Percentiles rank a stretch among this genome's conserved stretches.
Conservation (phyloP, 345 rosid species). For the Passiflora organensis region DNA sequence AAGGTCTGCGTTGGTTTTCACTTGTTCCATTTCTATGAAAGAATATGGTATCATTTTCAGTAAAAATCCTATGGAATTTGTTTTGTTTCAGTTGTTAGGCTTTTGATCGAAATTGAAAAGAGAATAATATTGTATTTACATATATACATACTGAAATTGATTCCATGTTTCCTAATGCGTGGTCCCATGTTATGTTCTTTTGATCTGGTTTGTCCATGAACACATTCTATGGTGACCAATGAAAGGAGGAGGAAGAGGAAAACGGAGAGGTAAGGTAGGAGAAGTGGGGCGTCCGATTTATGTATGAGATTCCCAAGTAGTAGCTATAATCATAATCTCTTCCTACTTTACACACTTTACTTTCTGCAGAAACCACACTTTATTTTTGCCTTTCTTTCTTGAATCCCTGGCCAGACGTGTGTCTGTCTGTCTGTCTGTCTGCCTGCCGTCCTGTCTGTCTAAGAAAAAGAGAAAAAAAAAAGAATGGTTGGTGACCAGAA, state of each 20-base stretch:
- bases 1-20: too few species aligned
- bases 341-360: conserved; percentile 17
- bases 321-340: conserved; percentile 25
- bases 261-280: background rate
- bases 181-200: conserved; percentile 17
- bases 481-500: too few species aligned
- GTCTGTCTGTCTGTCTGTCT: conserved; percentile 4
- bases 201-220: conserved; percentile 36
- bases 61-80: too few species aligned
- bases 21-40: too few species aligned
- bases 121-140: too few species aligned
- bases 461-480: too few species aligned
- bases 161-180: too few species aligned
- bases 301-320: conserved; percentile 34
- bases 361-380: conserved; percentile 27
- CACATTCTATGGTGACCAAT: conserved; percentile 31
- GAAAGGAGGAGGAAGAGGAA: background rate
- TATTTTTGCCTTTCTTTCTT: conserved; percentile 3
- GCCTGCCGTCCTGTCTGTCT: background rate
- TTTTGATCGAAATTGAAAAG: too few species aligned
- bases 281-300: conserved; percentile 22
- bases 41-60: too few species aligned
- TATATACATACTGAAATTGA: too few species aligned
- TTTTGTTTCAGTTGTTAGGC: too few species aligned
- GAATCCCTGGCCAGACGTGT: conserved; percentile 17